Evolutionary conservation across 202 grass and related monocot species (phyloP), one percentile per base, ranked within the genome.

Genomic region (Cymbopogon flexuosus): DNA sequence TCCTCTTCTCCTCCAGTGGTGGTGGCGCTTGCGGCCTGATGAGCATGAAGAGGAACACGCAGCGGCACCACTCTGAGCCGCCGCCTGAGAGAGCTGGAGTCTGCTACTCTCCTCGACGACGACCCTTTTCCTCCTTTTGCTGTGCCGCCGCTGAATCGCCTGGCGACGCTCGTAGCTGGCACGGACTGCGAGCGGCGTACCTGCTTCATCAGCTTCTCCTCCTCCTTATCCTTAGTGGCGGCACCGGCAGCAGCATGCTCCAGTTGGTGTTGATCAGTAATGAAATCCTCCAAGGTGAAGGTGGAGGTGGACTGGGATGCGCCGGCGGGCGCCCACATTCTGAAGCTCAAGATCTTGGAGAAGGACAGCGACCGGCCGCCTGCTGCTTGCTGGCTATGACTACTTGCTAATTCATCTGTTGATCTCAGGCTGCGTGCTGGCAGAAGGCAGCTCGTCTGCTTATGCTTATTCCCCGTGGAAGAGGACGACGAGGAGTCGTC

Each of bases 311-410:
- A 31, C 12, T 62, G 18, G 0, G 73, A 70, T 3, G 75, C 34
- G 2, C 52, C 8, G 52, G 52, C 52, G 2, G 21, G 15, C n/a
- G 30, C n/a, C 58, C 42, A 46, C 35, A 77, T 34, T 57, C 82
- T 85, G 82, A 89, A 85, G 65, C 82, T 89, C 15, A 89, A 81
- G 1, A 89, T 13, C 77, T 72, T 89, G 58, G 87, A 85, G 82
- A 89, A 89, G 72, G 87, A 89, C 8, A 89, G 19, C 0, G 87
- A 89, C 46, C 82, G 77, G 30, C 5, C 6, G 49, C 51, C 14
- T 42, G 40, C 59, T 24, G 51, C 43, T 2, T 72, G 46, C 10
- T 4, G 57, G 22, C 57, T 60, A 13, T 13, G 24, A 14, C 59
- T 14, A 14, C 59, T 14, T 27, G 59, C 24, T 62, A 3, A 6